Percentiles rank a stretch among this genome's conserved stretches.
Evolutionary conservation across 2,329 filamentous ascomycete species (phyloP).

Genomic region (Calonectria multiphialidica): DNA sequence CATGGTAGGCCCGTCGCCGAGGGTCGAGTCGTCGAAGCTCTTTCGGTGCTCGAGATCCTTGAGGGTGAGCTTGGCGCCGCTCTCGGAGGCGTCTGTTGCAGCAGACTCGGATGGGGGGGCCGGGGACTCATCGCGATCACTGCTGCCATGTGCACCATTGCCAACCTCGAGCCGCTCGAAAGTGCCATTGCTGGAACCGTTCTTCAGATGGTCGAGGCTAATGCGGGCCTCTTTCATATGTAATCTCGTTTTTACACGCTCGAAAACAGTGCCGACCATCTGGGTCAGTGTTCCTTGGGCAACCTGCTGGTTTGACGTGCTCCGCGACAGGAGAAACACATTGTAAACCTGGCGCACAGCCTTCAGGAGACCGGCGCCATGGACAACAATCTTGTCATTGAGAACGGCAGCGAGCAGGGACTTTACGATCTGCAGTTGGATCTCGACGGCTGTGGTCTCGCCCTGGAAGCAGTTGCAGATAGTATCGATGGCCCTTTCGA

Average conservation of each 20-base stretch:
- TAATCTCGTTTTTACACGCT: constrained; percentile 88
- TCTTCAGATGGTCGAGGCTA: constrained; percentile 65
- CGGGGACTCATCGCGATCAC: constrained; percentile 51
- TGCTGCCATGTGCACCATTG: constrained; percentile 54
- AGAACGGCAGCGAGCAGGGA: constrained; percentile 94
- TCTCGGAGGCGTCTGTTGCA: constrained; percentile 47
- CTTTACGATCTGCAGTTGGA: constrained; percentile 98
- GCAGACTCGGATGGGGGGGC: constrained; percentile 44
- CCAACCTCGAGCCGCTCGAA: constrained; percentile 60
- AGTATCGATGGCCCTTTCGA: constrained; percentile 97
- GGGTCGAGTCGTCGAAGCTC: constrained; percentile 76
- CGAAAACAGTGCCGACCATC: constrained; percentile 99
- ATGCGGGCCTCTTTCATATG: constrained; percentile 87
- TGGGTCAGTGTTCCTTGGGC: constrained; percentile 97
- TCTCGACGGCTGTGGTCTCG: constrained; percentile 90
- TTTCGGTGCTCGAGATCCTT: constrained; percentile 77
- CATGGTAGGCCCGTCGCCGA: constrained; percentile 76
- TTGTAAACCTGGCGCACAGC: constrained; percentile 99
- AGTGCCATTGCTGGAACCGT: constrained; percentile 64
- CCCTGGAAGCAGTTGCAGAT: constrained; percentile 99
- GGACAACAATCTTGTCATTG: constrained; percentile 98
- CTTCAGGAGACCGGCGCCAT: constrained; percentile 95
- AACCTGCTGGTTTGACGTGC: constrained; percentile 93
- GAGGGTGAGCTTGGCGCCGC: constrained; percentile 70
- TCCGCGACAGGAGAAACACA: constrained; percentile 96